Base-by-base conservation (phyloP, 2,329 filamentous ascomycete species). In the Botrytis tulipae region DNA sequence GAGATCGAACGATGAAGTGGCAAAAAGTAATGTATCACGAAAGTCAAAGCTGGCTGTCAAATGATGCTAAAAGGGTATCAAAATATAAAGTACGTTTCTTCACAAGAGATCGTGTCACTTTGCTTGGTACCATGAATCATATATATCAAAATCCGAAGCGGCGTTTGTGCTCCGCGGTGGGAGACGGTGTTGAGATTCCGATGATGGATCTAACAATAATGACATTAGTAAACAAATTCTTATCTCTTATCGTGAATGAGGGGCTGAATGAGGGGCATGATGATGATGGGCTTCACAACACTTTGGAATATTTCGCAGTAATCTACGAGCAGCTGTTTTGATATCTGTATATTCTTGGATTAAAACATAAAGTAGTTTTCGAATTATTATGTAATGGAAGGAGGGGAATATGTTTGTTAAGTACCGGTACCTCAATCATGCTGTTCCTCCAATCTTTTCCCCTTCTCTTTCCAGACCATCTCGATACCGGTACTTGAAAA, bases 171-270 rank as follows among this genome's bases (percentile, higher is more conserved):
- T 72, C 71, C 62, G 63, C 51, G 22, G 62, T 72, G 71, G 71
- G 62, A 59, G 48, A 60, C 61, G 70, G 70, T 67, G 61, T 67
- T 68, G 37, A 67, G 63, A 59, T 72, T 59, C 70, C 62, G 70
- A 37, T 72, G 60, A 72, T 54, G 25, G 29, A 40, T 57, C 48
- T 57, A 57, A 42, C 65, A 54, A 54, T 16, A 54, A 42, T 57
- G 51, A 32, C 51, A 72, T 68, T 71, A 65, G 59, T 71, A 72
- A 72, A 68, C 22, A 68, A 57, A 48, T 42, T 51, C 40, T 72
- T 59, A 68, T 48, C 42, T 72, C 71, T 72, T 72, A 72, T 72
- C 71, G 62, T n/a, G 48, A 60, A 69, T 72, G 71, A 72, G 71
- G 71, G 70, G 70, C 40, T 22, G 42, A 59, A 42, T 25, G 51